Evolutionary conservation across 2,329 filamentous ascomycete genomes (phyloP), one percentile per base, ranked within the genome.

Genomic region (Fusarium burgessii): DNA sequence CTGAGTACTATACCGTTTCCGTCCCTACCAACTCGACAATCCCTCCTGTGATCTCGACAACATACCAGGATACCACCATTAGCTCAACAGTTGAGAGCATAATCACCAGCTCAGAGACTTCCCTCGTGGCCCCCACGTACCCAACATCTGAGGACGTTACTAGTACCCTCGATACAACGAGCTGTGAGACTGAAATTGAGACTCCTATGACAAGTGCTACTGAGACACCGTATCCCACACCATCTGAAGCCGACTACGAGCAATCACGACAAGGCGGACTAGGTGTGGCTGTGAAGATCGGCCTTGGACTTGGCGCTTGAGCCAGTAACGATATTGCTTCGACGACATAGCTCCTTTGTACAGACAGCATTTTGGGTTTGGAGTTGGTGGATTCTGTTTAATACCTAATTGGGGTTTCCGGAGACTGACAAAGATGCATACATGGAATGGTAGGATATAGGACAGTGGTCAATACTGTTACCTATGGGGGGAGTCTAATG

Each of bases 271-370:
- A 52, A n/a, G 41, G 42, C 13, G 35, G 50, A 17, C n/a, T 35
- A 50, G 52, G 42, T 20, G 45, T 51, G 10, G 50, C 32, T 18
- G n/a, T 63, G 14, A 63, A 58, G 17, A 7, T 64, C 17, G 63
- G 38, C 13, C 35, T 71, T 15, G 59, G 54, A 32, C 27, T 71
- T 17, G 36, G 32, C 33, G 33, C 50, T 52, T 68, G 46, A 62
- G 38, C 25, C 15, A 14, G 32, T 46, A 46, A 66, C 20, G 54
- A 47, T 27, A 49, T 45, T 12, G 10, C 36, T 33, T 57, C 40
- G 51, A 70, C 43, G 68, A 60, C 46, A 54, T 47, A 40, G 45
- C 58, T 55, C 69, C 33, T 66, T 72, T 72, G 59, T 70, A 72
- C 46, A 55, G 69, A 50, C 49, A 50, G 56, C 49, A 67, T 68